phyloP scores from a whole-genome alignment of 495 filamentous ascomycete genomes.

The Penicillium canescens region DNA sequence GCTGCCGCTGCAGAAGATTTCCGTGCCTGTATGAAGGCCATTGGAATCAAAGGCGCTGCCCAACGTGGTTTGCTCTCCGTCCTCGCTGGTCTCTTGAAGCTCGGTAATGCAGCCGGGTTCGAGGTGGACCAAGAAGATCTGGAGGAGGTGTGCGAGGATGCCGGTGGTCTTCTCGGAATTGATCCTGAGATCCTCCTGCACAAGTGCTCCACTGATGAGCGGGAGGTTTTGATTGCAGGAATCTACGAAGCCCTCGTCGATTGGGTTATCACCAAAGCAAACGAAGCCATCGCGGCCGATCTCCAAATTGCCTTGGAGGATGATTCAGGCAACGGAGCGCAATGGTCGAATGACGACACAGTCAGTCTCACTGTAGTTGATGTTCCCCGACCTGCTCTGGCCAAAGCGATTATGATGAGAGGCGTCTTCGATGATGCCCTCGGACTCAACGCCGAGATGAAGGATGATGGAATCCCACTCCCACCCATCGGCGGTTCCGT shows the following conservation, averaged over 20 bases:
- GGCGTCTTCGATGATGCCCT: slow-evolving; percentile 86
- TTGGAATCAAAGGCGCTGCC: slow-evolving; percentile 86
- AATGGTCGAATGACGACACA: slow-evolving; percentile 72
- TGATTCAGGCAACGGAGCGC: slow-evolving; percentile 55
- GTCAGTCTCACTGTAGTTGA: slow-evolving; percentile 89
- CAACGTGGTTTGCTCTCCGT: slow-evolving; percentile 79
- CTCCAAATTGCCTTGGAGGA: slow-evolving; percentile 67
- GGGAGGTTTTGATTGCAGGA: slow-evolving; percentile 76
- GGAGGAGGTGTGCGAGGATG: slow-evolving; percentile 87
- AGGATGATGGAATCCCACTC: slow-evolving; percentile 82
- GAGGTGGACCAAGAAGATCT: slow-evolving; percentile 83
- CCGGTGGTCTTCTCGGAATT: slow-evolving; percentile 78
- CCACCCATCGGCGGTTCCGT: slow-evolving; percentile 71
- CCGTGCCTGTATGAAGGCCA: slow-evolving; percentile 73
- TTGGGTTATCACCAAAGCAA: slow-evolving; percentile 87
- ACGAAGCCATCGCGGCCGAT: slow-evolving; percentile 80
- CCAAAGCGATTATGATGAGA: slow-evolving; percentile 82
- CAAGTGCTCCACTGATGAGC: slow-evolving; percentile 79
- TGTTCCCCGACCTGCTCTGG: slow-evolving; percentile 74
- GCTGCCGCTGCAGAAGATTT: slow-evolving; percentile 92
- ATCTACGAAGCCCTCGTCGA: slow-evolving; percentile 95
- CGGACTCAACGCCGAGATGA: slow-evolving; percentile 98
- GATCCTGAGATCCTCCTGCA: slow-evolving; percentile 80
- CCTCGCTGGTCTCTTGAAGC: slow-evolving; percentile 83
- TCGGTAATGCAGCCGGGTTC: slow-evolving; percentile 86